Evolutionary conservation across 441 rosid species (phyloP), one percentile per base, ranked within the genome.

Genomic region (Eutrema salsugineum): DNA sequence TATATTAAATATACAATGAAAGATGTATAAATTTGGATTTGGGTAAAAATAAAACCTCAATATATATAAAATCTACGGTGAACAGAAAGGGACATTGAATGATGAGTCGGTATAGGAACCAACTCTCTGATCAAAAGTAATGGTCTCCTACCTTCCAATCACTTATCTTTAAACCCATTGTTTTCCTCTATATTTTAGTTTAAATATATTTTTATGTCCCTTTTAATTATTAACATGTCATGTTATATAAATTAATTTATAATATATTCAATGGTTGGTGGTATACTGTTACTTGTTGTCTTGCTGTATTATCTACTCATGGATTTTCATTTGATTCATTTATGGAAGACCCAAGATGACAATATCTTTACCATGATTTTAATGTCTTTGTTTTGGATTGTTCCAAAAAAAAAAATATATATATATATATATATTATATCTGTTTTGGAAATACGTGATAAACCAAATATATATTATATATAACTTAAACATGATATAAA

Each of bases 101-200:
- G 28, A 47, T 48, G 55, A 39, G 61, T 73, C 66, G 72, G 62
- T 60, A 66, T 59, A 66, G 63, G 54, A 59, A 58, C 56, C 60
- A 22, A 73, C 15, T 55, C 39, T 63, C 58, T 49, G 49, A 67
- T 66, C 56, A 60, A 60, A 68, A 60, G 57, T 73, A 59, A 42
- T 28, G 65, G 78, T 68, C 74, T 68, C 74, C 60, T 75, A 75
- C 70, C 78, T 62, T 54, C 79, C 75, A 62, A 63, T 75, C 79
- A 75, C 70, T 75, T 69, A 75, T 75, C 79, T 75, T 68, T 50
- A 63, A 61, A 28, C 66, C 79, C 70, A 62, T 54, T 68, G 53
- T 51, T 69, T 73, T 75, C 24, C 15, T 15, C 40, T 59, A 17
- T 33, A 50, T 68, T 35, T 67, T 48, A 16, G 22, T 6, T n/a